phyloP scores from a whole-genome alignment of 169 alveolate genomes.

The Plasmodium cynomolgi region DNA sequence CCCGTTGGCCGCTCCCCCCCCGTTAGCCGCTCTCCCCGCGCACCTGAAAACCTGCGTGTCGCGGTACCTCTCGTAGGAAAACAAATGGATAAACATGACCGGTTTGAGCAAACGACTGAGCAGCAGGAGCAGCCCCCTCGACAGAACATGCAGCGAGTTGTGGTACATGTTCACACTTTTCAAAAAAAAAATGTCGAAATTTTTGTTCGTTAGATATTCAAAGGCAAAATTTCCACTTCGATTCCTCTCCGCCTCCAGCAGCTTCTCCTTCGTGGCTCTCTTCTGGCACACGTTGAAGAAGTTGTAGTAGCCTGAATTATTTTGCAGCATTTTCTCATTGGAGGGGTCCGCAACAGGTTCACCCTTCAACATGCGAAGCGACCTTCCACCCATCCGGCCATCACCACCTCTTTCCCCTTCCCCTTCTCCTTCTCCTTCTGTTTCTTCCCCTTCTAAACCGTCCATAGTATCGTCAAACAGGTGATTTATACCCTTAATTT shows the following conservation, averaged over 20 bases:
- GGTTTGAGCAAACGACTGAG: slow-evolving; percentile 66
- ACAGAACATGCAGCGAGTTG: slow-evolving; percentile 35
- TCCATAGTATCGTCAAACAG: slow-evolving; percentile 28
- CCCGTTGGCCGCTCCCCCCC: background rate
- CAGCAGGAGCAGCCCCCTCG: slow-evolving; percentile 54
- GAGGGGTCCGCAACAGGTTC: background rate
- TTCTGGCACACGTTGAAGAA: slow-evolving; percentile 43
- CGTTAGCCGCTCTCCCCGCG: background rate
- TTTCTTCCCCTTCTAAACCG: slow-evolving; percentile 8
- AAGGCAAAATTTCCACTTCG: slow-evolving; percentile 72
- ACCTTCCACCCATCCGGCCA: background rate
- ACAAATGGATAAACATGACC: slow-evolving; percentile 47
- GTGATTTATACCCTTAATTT: slow-evolving; percentile 65
- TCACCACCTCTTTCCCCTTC: background rate
- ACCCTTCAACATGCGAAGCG: background rate
- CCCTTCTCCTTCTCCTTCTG: background rate
- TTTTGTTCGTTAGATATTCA: slow-evolving; percentile 71
- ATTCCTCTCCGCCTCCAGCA: slow-evolving; percentile 45
- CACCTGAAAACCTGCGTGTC: slow-evolving; percentile 18
- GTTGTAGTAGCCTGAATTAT: slow-evolving; percentile 16
- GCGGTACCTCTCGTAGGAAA: slow-evolving; percentile 34
- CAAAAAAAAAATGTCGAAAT: slow-evolving; percentile 62
- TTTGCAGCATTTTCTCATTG: background rate
- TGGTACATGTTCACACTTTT: slow-evolving; percentile 43
- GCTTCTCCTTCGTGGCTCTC: slow-evolving; percentile 24